Base-by-base conservation (phyloP, 192 early-diverging fungal genomes). In the Mortierella alpina region DNA sequence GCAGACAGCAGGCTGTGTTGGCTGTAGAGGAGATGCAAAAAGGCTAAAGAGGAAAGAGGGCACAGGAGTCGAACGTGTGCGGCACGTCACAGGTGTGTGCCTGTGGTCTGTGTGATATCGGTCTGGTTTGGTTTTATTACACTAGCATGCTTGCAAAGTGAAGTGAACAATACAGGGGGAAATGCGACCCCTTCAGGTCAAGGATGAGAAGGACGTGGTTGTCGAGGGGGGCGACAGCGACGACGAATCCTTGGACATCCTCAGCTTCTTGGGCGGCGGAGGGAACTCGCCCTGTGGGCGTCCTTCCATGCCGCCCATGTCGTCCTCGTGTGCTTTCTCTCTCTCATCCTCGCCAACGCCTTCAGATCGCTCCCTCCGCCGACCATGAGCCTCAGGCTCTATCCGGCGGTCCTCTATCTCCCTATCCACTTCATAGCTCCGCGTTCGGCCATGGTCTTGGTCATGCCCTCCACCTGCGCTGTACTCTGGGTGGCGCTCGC, bases 171-270 rank as follows among this genome's bases (percentile, higher is more conserved):
- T 56, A 56, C 54, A 56, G n/a, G 58, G 22, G 58, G 7, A 13
- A 59, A 0, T 9, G 58, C 11, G 9, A 4, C 14, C 22, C 13
- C 22, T 41, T 72, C 49, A 80, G 6, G 65, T 72, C 70, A 80
- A 56, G 14, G 77, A 72, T 2, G 77, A 72, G 12, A 80, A 40
- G 11, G 70, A 63, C 1, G 74, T 69, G 6, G 67, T 59, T 13
- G 77, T 80, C 13, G 77, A 72, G 7, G 70, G 66, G 23, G 77
- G 70, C 5, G 77, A 72, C 44, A 72, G 48, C 45, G 70, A 72
- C 0, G 70, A 72, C 5, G 77, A 68, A 12, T 80, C 77, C 40
- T 70, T 80, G 40, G 77, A 80, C 0, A 80, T 6, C 66, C 72
- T 80, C 65, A 80, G 20, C 59, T 67, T 71, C 66, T 80, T 80